Evolutionary conservation across 148 eudicot genomes (phyloP).

Genomic region (Agrostemma githago): DNA sequence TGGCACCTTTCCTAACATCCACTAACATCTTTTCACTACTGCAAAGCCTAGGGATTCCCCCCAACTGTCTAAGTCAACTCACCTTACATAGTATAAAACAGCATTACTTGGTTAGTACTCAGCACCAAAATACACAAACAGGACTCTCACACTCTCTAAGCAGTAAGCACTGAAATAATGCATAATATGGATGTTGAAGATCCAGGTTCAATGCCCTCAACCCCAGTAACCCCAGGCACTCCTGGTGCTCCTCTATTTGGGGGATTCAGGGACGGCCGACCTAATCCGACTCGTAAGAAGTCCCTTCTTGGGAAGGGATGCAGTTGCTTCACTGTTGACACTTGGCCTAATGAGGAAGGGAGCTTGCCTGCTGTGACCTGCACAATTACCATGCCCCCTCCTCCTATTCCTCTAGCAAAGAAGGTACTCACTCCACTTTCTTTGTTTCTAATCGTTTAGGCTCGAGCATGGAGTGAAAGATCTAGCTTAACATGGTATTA

Average conservation of each 20-base stretch:
- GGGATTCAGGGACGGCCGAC: constrained; percentile 46
- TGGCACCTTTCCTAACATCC: constrained; percentile 45
- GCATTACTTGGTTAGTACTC: constrained; percentile 19
- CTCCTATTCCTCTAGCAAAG: constrained; percentile 78
- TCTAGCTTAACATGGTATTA: background rate
- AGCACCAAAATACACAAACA: constrained; percentile 1
- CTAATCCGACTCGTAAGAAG: constrained; percentile 27
- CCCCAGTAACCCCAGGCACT: constrained; percentile 25
- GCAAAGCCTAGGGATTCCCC: constrained; percentile 30
- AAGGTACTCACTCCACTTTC: constrained; percentile 42
- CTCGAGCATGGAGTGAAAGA: background rate
- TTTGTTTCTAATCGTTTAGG: background rate
- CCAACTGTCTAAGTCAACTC: constrained; percentile 31
- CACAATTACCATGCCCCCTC: constrained; percentile 53
- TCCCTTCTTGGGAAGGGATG: constrained; percentile 53
- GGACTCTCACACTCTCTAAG: background rate
- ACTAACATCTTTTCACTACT: constrained; percentile 33
- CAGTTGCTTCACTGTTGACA: constrained; percentile 68
- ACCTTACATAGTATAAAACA: constrained; percentile 19
- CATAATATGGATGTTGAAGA: constrained; percentile 55
- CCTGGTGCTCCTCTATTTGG: constrained; percentile 72
- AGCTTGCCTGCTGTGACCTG: constrained; percentile 70
- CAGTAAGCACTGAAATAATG: constrained; percentile 1
- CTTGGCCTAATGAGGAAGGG: constrained; percentile 74
- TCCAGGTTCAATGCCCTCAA: constrained; percentile 59